Conservation (phyloP, 257 asterid species). For the Anisodus acutangulus region DNA sequence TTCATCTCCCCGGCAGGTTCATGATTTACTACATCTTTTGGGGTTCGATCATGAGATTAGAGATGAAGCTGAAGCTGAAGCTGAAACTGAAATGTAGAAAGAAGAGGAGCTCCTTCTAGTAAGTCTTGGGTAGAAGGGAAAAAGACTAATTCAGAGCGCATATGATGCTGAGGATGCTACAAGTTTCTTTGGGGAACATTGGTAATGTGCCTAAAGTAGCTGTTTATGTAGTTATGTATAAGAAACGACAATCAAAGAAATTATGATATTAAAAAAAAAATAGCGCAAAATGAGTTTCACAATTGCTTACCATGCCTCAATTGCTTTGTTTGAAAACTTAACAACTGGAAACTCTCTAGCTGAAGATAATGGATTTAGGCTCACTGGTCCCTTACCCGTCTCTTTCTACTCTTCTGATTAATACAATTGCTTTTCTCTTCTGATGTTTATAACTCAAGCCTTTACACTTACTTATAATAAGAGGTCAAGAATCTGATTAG, state of each 20-base stretch:
- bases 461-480: not conserved
- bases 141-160: conserved; percentile 84
- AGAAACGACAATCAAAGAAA: too few species aligned
- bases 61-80: conserved; percentile 62
- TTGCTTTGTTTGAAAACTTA: conserved; percentile 38
- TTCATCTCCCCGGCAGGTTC: conserved; percentile 61
- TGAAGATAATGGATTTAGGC: conserved; percentile 70
- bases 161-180: conserved; percentile 58
- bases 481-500: not conserved
- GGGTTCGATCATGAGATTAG: conserved; percentile 95
- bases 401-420: not conserved
- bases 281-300: too few species aligned
- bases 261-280: too few species aligned
- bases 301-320: conserved; percentile 31
- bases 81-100: conserved; percentile 91
- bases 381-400: conserved; percentile 59
- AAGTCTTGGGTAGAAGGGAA: conserved; percentile 92
- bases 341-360: conserved; percentile 48
- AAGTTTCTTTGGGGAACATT: conserved; percentile 45
- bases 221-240: too few species aligned
- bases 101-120: conserved; percentile 72
- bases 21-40: conserved; percentile 86
- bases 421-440: too few species aligned
- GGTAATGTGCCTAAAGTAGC: conserved; percentile 53
- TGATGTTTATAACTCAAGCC: not conserved